Evolutionary conservation across 2,329 filamentous ascomycete genomes (phyloP), one percentile per base, ranked within the genome.

Genomic region (Diaporthe eres): DNA sequence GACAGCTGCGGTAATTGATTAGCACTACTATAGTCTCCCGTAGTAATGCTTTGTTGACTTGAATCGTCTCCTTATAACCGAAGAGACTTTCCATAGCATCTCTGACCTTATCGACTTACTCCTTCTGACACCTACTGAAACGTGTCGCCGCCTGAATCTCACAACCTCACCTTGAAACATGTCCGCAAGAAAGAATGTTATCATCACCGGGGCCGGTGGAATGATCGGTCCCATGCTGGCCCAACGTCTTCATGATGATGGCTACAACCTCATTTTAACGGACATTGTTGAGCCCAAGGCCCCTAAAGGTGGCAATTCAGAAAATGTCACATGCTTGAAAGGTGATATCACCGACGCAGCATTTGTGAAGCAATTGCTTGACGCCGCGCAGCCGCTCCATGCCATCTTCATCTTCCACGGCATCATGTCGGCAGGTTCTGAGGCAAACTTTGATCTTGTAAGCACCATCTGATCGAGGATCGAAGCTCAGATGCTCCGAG

Each of bases 341-440:
- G 87, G 89, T 13, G 90, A 93, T 80, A 84, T 87, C 76, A 82
- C 83, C 72, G 80, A 83, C 65, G 76, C 80, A 0, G 72, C 76
- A 25, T 85, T 85, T 77, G 77, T 86, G 13, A 58, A 79, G 55
- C 53, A 77, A 19, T 85, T 92, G 2, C 85, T 90, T 19, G 81
- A 81, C 1, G 84, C 85, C 5, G 85, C 87, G 25, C 82, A 84
- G 37, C 86, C 87, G 1, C 83, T 91, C 4, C 85, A 88, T 76
- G 88, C 88, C 63, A 86, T 89, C 75, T 93, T 91, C 83, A 85
- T 92, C 79, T 90, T 93, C 81, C 91, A 93, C 82, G 91, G 91
- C 77, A 92, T 93, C 85, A 93, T 93, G 91, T 92, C 91, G 0
- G 88, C 88, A 17, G 90, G 90, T 8, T 89, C 90, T 22, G 91